Conservation (phyloP, 805 yeast genomes). For the Pichia eremophila region DNA sequence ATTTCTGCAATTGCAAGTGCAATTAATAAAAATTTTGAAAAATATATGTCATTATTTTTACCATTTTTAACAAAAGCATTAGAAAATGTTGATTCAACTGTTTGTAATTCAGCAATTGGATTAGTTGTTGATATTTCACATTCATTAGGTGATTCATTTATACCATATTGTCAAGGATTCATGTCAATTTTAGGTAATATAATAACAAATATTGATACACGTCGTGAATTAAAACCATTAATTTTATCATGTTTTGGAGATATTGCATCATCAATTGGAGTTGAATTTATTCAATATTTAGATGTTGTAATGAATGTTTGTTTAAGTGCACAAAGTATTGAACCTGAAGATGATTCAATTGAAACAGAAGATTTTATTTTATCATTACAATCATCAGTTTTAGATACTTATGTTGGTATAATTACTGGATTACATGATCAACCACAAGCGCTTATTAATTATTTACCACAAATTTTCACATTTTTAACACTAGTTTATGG, state of each 20-base stretch:
- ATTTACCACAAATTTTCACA: conserved; percentile 58
- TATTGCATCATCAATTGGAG: conserved; percentile 81
- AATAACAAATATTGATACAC: conserved; percentile 56
- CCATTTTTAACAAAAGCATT: conserved; percentile 78
- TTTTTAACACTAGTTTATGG: conserved; percentile 52
- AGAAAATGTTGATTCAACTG: conserved; percentile 72
- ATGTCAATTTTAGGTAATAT: conserved; percentile 76
- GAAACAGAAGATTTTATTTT: conserved; percentile 73
- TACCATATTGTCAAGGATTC: conserved; percentile 67
- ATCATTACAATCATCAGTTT: conserved; percentile 73
- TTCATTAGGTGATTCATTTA: conserved; percentile 66
- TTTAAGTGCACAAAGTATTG: conserved; percentile 50
- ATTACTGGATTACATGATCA: conserved; percentile 76
- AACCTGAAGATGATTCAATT: conserved; percentile 52
- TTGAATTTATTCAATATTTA: conserved; percentile 65
- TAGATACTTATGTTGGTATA: conserved; percentile 93
- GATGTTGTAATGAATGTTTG: conserved; percentile 74
- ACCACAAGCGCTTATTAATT: conserved; percentile 58
- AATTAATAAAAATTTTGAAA: conserved; percentile 57
- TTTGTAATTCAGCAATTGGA: conserved; percentile 87
- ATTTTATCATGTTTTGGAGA: conserved; percentile 93
- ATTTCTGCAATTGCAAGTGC: conserved; percentile 85
- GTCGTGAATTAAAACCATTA: conserved; percentile 76
- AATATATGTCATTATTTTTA: conserved; percentile 71
- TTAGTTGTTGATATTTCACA: conserved; percentile 90